Conservation (phyloP, 2,329 filamentous ascomycete species). For the Neospermospora avenae region DNA sequence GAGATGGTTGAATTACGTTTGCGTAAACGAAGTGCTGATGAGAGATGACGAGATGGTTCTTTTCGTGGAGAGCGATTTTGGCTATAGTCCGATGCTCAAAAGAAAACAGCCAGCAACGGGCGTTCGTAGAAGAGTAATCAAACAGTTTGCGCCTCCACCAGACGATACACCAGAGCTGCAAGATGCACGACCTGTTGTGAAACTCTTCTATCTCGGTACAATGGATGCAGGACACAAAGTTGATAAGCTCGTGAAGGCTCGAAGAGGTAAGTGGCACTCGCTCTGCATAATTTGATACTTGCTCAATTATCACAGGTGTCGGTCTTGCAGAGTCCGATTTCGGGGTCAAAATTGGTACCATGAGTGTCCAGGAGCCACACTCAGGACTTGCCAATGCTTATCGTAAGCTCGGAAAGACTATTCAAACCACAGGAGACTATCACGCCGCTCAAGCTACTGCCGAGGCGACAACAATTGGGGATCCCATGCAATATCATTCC, state of each 20-base stretch:
- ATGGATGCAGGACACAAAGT: slow-evolving; percentile 99
- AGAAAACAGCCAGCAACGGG: slow-evolving; percentile 97
- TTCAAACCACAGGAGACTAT: slow-evolving; percentile 91
- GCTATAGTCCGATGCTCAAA: slow-evolving; percentile 91
- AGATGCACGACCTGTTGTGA: slow-evolving; percentile 84
- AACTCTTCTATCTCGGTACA: slow-evolving; percentile 89
- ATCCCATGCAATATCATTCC: slow-evolving; percentile 92
- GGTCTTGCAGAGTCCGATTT: slow-evolving; percentile 91
- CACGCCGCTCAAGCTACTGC: slow-evolving; percentile 96
- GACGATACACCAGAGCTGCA: slow-evolving; percentile 95
- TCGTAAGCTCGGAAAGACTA: slow-evolving; percentile 87
- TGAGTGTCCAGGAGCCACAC: slow-evolving; percentile 89
- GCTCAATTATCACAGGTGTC: slow-evolving; percentile 60
- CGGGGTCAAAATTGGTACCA: slow-evolving; percentile 80
- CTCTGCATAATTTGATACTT: slow-evolving; percentile 20
- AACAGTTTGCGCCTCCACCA: slow-evolving; percentile 95
- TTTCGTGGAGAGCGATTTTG: slow-evolving; percentile 98
- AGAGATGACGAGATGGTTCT: slow-evolving; percentile 95
- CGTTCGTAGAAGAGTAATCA: slow-evolving; percentile 89
- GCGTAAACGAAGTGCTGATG: slow-evolving; percentile 87
- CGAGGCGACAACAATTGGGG: slow-evolving; percentile 90
- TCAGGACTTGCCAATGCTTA: slow-evolving; percentile 85
- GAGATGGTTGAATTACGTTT: slow-evolving; percentile 92
- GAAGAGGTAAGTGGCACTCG: slow-evolving; percentile 65
- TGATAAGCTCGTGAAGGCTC: slow-evolving; percentile 86